These are phyloP conservation scores for Solanum pinnatisectum DNA, from an alignment of 257 asterid genomes.

Conservation along the genomic window DNA sequence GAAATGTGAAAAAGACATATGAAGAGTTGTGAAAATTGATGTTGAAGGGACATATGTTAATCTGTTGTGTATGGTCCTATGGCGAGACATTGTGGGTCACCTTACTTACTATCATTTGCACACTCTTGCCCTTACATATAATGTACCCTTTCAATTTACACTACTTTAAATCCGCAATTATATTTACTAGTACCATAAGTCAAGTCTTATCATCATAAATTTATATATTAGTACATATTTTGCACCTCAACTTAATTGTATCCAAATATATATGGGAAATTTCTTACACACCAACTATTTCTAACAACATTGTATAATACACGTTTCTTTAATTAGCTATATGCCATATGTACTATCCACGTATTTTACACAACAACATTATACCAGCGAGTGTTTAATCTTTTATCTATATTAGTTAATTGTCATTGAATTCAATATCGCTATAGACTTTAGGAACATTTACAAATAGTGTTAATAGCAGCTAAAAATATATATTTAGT, in stretches of 20 bases:
- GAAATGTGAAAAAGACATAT: background rate
- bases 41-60: background rate
- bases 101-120: background rate
- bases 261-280: background rate
- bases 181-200: background rate
- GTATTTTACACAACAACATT: background rate
- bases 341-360: background rate
- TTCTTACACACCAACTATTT: background rate
- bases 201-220: background rate
- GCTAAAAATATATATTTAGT: too few species aligned
- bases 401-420: too few species aligned
- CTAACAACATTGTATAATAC: background rate
- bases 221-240: background rate
- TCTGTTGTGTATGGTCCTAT: background rate
- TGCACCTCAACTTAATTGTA: background rate
- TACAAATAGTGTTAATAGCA: background rate
- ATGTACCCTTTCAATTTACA: background rate
- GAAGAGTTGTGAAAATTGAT: background rate
- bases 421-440: too few species aligned
- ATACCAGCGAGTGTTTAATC: too few species aligned
- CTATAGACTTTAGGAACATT: too few species aligned
- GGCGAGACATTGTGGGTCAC: background rate
- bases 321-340: background rate
- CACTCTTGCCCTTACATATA: background rate
- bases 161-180: background rate